These are phyloP conservation scores for Oemleria cerasiformis DNA, from an alignment of 306 rosid species.

Conservation along the genomic window DNA sequence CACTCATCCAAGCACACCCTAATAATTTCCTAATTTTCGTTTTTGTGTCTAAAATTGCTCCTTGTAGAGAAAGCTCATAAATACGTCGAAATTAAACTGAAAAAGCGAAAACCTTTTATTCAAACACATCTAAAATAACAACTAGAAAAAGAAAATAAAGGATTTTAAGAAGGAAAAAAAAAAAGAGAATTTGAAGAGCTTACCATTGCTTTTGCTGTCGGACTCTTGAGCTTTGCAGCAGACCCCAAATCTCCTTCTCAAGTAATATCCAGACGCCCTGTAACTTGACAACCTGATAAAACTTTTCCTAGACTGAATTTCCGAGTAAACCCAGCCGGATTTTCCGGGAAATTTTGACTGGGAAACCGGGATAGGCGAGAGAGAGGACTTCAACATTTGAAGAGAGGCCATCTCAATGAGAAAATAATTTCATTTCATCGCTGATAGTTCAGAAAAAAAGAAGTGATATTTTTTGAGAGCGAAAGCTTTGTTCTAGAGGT, in stretches of 20 bases:
- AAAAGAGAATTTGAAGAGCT: constrained; percentile 22
- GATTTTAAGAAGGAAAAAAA: not conserved
- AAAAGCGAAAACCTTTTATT: not conserved
- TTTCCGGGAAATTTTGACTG: constrained; percentile 45
- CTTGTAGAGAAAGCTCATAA: not conserved
- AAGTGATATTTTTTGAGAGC: constrained; percentile 7
- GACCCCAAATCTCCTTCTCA: constrained; percentile 37
- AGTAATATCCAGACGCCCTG: constrained; percentile 24
- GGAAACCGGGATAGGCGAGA: constrained; percentile 52
- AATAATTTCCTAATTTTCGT: not conserved
- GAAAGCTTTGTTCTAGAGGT: constrained; percentile 22
- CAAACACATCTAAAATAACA: not conserved
- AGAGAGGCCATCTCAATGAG: constrained; percentile 56
- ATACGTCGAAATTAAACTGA: not conserved
- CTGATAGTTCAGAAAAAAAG: not conserved
- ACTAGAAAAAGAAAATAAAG: not conserved
- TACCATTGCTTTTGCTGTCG: constrained; percentile 67
- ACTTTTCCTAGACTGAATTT: constrained; percentile 35
- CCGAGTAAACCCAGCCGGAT: constrained; percentile 36
- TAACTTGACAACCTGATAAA: constrained; percentile 31
- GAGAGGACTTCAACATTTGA: constrained; percentile 51
- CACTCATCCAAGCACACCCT: no score
- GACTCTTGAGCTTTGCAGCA: constrained; percentile 56
- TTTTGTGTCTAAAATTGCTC: not conserved
- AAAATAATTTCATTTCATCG: constrained; percentile 27